These are phyloP conservation scores for Zizania palustris DNA, from an alignment of 202 grass and related monocot genomes.

Conservation along the genomic window DNA sequence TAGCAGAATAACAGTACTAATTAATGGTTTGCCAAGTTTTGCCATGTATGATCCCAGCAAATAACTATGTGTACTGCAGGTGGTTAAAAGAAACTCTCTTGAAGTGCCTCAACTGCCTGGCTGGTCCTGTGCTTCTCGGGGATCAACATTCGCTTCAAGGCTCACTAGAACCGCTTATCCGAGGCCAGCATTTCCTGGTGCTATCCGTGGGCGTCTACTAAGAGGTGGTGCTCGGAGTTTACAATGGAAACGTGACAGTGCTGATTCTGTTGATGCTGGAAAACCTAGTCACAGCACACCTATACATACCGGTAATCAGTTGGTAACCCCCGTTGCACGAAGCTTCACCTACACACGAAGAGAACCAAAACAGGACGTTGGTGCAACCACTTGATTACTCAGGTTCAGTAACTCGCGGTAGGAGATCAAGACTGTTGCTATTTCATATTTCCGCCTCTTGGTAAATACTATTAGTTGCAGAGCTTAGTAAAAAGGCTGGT, in stretches of 20 bases:
- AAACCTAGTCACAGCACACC: slow-evolving; percentile 41
- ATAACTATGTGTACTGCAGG: slow-evolving; percentile 52
- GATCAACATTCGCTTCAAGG: slow-evolving; percentile 58
- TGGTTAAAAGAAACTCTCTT: slow-evolving; percentile 63
- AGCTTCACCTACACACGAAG: slow-evolving; percentile 88
- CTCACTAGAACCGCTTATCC: slow-evolving; percentile 62
- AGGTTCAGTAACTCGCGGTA: slow-evolving; percentile 43
- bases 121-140: slow-evolving; percentile 49
- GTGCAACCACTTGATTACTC: slow-evolving; percentile 48
- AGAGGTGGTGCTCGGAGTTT: slow-evolving; percentile 71
- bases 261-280: slow-evolving; percentile 28
- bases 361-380: slow-evolving; percentile 58
- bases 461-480: slow-evolving; percentile 57
- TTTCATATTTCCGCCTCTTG: slow-evolving; percentile 38
- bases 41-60: background rate
- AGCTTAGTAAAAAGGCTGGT: slow-evolving; percentile 45
- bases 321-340: slow-evolving; percentile 42
- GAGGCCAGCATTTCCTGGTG: slow-evolving; percentile 52
- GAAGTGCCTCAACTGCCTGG: slow-evolving; percentile 59
- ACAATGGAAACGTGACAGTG: slow-evolving; percentile 81
- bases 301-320: slow-evolving; percentile 40
- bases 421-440: slow-evolving; percentile 30
- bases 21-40: slow-evolving; percentile 28
- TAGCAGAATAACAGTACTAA: background rate
- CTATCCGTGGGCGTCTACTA: slow-evolving; percentile 50